phyloP scores from a whole-genome alignment of 345 rosid species.

The Jatropha curcas region DNA sequence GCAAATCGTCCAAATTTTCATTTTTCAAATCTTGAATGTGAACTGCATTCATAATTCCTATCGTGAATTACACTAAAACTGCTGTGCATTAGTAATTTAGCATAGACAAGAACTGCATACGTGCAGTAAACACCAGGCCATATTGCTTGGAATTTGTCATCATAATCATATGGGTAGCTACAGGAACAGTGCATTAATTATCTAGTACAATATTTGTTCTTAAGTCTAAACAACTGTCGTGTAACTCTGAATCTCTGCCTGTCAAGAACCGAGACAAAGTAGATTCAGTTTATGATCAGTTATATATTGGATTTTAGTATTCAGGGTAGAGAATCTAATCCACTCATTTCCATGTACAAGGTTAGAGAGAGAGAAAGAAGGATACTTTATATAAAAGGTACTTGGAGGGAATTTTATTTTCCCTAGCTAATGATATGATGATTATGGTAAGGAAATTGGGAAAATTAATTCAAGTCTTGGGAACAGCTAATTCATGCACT shows the following conservation, averaged over 20 bases:
- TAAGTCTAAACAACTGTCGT: not conserved
- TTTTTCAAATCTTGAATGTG: not conserved
- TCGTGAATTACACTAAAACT: too few species aligned
- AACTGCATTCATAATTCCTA: too few species aligned
- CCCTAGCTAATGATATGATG: not conserved
- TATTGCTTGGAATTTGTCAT: not conserved
- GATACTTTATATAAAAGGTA: too few species aligned
- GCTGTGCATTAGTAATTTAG: too few species aligned
- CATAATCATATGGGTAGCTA: not conserved
- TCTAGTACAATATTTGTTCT: too few species aligned
- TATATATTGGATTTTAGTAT: conserved; percentile 10
- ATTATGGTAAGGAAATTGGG: not conserved
- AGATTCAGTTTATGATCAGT: conserved; percentile 5
- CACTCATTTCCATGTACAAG: not conserved
- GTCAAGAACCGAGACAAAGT: not conserved
- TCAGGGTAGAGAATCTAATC: not conserved
- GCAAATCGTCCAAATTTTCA: too few species aligned
- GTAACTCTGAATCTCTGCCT: not conserved
- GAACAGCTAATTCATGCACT: not conserved
- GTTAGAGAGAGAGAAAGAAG: too few species aligned
- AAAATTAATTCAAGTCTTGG: not conserved
- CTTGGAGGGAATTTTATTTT: too few species aligned
- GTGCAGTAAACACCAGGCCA: too few species aligned
- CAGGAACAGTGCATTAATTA: not conserved
- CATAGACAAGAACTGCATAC: not conserved